Conservation (phyloP, 2,329 filamentous ascomycete genomes). For the Botrytis paeoniae region DNA sequence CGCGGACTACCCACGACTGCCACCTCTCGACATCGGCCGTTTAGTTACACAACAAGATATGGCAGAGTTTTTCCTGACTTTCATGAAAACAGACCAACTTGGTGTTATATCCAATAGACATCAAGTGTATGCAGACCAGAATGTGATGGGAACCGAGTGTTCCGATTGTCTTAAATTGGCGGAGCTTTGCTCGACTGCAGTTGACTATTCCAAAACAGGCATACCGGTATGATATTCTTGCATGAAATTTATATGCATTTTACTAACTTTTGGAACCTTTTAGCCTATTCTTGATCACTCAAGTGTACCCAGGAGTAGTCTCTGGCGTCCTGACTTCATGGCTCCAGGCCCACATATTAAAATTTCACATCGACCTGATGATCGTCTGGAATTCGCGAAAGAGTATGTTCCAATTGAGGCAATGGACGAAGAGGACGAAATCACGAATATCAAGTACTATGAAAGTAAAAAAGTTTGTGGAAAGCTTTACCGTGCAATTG, state of each 20-base stretch:
- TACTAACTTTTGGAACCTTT: not conserved
- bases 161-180: conserved; percentile 54
- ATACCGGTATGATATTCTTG: conserved; percentile 45
- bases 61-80: conserved; percentile 75
- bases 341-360: conserved; percentile 45
- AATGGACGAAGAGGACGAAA: conserved; percentile 48
- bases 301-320: conserved; percentile 32
- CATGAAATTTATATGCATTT: too few relatives aligned
- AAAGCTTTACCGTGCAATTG: conserved; percentile 65
- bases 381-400: conserved; percentile 14
- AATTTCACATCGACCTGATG: conserved; percentile 41
- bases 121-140: conserved; percentile 61
- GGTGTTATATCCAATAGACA: conserved; percentile 65
- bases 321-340: conserved; percentile 51
- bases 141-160: conserved; percentile 49
- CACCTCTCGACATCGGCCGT: conserved; percentile 57
- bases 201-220: conserved; percentile 76
- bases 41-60: conserved; percentile 64
- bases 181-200: conserved; percentile 64
- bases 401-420: conserved; percentile 21
- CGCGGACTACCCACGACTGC: conserved; percentile 65
- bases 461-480: conserved; percentile 66
- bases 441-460: conserved; percentile 58
- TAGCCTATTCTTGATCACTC: conserved; percentile 30
- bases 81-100: conserved; percentile 66